Conservation (phyloP, 2,329 filamentous ascomycete species). For the Cercospora sojina region DNA sequence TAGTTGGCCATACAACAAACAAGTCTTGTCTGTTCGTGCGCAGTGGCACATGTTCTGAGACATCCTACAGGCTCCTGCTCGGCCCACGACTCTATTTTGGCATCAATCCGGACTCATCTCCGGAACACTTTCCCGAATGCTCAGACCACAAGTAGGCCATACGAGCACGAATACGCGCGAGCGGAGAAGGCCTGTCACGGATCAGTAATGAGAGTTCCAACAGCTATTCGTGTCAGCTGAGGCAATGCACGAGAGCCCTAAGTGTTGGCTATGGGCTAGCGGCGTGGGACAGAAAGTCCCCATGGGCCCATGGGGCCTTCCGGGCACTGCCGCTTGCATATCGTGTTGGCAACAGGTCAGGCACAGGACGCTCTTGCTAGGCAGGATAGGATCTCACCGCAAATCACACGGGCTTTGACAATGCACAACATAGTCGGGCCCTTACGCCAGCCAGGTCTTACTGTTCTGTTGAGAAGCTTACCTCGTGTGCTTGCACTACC, state of each 20-base stretch:
- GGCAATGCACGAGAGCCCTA: not conserved
- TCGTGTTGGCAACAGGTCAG: not conserved
- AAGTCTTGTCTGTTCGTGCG: not conserved
- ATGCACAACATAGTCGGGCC: not conserved
- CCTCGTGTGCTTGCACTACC: not conserved
- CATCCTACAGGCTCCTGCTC: not conserved
- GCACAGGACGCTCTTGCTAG: not conserved
- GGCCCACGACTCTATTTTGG: not conserved
- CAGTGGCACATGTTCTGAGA: not conserved
- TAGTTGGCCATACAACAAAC: not conserved
- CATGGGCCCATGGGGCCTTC: not conserved
- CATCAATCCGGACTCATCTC: not conserved
- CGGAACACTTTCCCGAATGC: not conserved
- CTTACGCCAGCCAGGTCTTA: not conserved
- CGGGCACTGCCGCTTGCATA: not conserved
- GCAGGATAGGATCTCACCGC: not conserved
- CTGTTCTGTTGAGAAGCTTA: not conserved
- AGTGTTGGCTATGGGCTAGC: not conserved
- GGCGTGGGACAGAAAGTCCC: not conserved
- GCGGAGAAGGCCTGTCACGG: not conserved
- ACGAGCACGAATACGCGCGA: not conserved
- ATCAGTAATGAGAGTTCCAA: not conserved
- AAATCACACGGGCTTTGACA: not conserved
- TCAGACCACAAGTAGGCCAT: not conserved
- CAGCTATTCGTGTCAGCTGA: not conserved